Conservation (phyloP, 1,139 yeast species). For the Torulaspora pretoriensis region DNA sequence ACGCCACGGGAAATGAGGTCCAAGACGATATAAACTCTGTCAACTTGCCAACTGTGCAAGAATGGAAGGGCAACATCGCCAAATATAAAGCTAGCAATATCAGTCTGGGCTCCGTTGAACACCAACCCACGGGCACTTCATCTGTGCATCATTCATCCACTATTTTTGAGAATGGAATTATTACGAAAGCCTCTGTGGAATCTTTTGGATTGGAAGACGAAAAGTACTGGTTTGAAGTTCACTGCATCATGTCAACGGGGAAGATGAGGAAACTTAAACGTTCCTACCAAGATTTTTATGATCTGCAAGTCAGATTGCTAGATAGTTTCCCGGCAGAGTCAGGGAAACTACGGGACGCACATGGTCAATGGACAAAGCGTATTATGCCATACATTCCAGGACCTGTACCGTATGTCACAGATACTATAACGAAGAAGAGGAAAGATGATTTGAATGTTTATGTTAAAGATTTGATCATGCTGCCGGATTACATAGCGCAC, state of each 20-base stretch:
- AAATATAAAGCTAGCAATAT: conserved; percentile 87
- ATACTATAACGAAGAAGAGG: conserved; percentile 78
- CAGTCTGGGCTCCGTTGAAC: conserved; percentile 49
- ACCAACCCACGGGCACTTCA: conserved; percentile 13
- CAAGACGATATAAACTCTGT: conserved; percentile 56
- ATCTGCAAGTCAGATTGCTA: conserved; percentile 78
- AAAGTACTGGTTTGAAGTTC: conserved; percentile 81
- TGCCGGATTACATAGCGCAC: conserved; percentile 75
- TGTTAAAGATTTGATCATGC: conserved; percentile 63
- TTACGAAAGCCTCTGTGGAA: conserved; percentile 70
- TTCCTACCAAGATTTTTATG: conserved; percentile 93
- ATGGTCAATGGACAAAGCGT: conserved; percentile 55
- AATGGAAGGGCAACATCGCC: conserved; percentile 90
- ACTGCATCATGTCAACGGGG: conserved; percentile 68
- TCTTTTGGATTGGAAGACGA: conserved; percentile 80
- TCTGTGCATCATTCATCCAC: conserved; percentile 29
- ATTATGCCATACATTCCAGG: conserved; percentile 95
- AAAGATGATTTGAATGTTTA: conserved; percentile 82
- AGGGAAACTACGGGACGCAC: conserved; percentile 55
- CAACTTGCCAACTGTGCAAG: conserved; percentile 84
- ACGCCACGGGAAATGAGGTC: conserved; percentile 46
- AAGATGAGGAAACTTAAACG: conserved; percentile 70
- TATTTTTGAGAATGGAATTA: conserved; percentile 25
- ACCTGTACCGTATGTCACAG: conserved; percentile 89
- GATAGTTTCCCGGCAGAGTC: conserved; percentile 91